These are phyloP conservation scores for Solanum chmielewskii DNA, from an alignment of 257 asterid genomes.

Conservation along the genomic window DNA sequence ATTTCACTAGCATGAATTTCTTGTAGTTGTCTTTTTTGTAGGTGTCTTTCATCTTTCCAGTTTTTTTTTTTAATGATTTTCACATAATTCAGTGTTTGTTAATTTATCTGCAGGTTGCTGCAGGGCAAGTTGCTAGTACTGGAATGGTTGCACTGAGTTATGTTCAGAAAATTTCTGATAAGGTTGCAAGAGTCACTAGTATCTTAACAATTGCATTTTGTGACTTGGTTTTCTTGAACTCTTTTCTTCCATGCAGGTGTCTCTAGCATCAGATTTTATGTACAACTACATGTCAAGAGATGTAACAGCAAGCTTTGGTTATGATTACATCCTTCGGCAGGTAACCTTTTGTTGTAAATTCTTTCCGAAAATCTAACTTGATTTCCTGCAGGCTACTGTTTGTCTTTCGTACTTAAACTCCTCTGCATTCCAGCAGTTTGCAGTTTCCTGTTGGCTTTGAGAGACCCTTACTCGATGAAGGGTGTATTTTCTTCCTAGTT, in stretches of 20 bases:
- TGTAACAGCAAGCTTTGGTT: slow-evolving; percentile 62
- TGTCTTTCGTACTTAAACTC: background rate
- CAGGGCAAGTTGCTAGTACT: slow-evolving; percentile 81
- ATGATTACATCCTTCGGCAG: slow-evolving; percentile 69
- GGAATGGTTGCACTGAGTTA: slow-evolving; percentile 69
- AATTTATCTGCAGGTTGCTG: slow-evolving; percentile 37
- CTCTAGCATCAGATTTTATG: slow-evolving; percentile 72
- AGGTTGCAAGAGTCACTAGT: slow-evolving; percentile 19
- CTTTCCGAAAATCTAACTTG: background rate
- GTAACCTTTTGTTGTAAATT: slow-evolving; percentile 13
- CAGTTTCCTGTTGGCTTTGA: background rate
- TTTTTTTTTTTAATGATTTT: background rate
- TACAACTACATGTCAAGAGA: slow-evolving; percentile 63
- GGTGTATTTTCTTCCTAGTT: background rate
- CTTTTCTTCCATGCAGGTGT: slow-evolving; percentile 31
- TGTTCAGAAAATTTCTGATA: slow-evolving; percentile 66
- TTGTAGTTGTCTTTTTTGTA: background rate
- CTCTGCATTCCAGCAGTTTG: background rate
- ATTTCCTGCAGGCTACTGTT: background rate
- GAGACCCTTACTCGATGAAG: background rate
- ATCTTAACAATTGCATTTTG: background rate
- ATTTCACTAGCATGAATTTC: background rate
- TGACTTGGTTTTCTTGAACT: background rate
- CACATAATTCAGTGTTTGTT: background rate
- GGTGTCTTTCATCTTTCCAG: background rate